A percentile compares a stretch with the other conserved stretches of the same genome.
These are phyloP conservation scores for Trichophyton equinum DNA, from an alignment of 2,329 filamentous ascomycete species.

Conservation along the genomic window DNA sequence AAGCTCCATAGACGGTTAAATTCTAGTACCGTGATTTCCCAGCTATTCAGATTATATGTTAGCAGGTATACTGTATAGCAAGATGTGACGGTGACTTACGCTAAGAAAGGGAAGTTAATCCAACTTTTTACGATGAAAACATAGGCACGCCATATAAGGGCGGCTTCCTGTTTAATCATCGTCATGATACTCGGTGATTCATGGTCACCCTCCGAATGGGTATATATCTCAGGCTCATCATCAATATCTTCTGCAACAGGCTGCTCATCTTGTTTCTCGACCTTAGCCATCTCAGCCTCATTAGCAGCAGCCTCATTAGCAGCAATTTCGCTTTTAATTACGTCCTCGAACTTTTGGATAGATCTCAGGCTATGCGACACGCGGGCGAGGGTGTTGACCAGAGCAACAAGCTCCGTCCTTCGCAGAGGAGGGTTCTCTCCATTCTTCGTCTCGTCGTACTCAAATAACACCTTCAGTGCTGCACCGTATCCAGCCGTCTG, in stretches of 20 bases:
- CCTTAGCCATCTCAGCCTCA: background rate
- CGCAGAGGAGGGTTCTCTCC: slow-evolving; percentile 58
- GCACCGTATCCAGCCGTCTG: slow-evolving; percentile 92
- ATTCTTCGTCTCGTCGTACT: slow-evolving; percentile 61
- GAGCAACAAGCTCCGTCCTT: slow-evolving; percentile 81
- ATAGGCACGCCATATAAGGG: slow-evolving; percentile 49
- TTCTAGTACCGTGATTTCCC: slow-evolving; percentile 43
- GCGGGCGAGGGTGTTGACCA: slow-evolving; percentile 87
- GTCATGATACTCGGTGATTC: slow-evolving; percentile 39
- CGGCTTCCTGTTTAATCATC: slow-evolving; percentile 51
- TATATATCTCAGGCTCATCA: slow-evolving; percentile 18
- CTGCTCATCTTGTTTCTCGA: slow-evolving; percentile 22
- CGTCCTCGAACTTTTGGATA: slow-evolving; percentile 56
- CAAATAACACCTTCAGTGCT: slow-evolving; percentile 89
- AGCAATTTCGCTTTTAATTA: slow-evolving; percentile 20
- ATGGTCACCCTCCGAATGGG: slow-evolving; percentile 21
- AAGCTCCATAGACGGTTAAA: slow-evolving; percentile 44
- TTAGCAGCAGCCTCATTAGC: too few relatives aligned
- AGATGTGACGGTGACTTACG: slow-evolving; percentile 46
- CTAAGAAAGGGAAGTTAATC: slow-evolving; percentile 51
- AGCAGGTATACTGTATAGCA: background rate
- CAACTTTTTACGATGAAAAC: slow-evolving; percentile 59
- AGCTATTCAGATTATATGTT: slow-evolving; percentile 23
- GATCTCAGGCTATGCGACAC: slow-evolving; percentile 70
- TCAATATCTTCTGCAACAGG: slow-evolving; percentile 8